phyloP scores from a whole-genome alignment of 495 filamentous ascomycete genomes.

The Pyrenula aspistea region DNA sequence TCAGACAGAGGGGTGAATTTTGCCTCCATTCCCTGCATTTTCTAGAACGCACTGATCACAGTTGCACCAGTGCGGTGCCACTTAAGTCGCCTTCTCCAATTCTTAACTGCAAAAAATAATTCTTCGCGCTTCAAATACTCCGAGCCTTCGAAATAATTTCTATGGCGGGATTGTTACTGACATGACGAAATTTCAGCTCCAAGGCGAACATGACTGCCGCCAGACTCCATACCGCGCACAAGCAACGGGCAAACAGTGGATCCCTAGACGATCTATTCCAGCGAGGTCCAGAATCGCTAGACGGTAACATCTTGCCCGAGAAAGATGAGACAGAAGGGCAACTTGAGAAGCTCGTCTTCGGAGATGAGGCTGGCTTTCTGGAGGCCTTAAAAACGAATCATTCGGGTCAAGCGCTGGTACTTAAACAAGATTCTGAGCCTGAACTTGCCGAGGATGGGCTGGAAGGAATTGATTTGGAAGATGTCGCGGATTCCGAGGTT shows the following conservation, averaged over 20 bases:
- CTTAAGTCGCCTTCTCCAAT: background rate
- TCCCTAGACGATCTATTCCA: no score
- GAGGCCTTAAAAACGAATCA: conserved; percentile 42
- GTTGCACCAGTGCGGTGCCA: background rate
- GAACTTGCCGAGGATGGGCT: conserved; percentile 3
- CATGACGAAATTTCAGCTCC: no score
- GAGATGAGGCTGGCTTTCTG: conserved; percentile 69
- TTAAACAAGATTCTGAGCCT: background rate
- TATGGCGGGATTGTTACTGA: no score
- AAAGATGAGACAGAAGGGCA: conserved; percentile 75
- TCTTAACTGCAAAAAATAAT: background rate
- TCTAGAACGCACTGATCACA: background rate
- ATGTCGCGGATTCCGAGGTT: conserved; percentile 54
- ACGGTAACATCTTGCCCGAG: conserved; percentile 29
- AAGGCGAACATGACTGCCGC: background rate
- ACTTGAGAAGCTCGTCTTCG: conserved; percentile 76
- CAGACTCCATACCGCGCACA: background rate
- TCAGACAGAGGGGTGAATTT: background rate
- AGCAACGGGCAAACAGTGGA: background rate
- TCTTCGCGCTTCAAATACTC: no score
- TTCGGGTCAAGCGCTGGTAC: background rate
- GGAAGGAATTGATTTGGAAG: conserved; percentile 24
- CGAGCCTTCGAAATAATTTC: no score
- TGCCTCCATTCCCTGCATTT: background rate
- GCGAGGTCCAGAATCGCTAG: background rate